These are phyloP conservation scores for Aphanoascus verrucosus DNA, from an alignment of 2,329 filamentous ascomycete genomes.

Conservation along the genomic window DNA sequence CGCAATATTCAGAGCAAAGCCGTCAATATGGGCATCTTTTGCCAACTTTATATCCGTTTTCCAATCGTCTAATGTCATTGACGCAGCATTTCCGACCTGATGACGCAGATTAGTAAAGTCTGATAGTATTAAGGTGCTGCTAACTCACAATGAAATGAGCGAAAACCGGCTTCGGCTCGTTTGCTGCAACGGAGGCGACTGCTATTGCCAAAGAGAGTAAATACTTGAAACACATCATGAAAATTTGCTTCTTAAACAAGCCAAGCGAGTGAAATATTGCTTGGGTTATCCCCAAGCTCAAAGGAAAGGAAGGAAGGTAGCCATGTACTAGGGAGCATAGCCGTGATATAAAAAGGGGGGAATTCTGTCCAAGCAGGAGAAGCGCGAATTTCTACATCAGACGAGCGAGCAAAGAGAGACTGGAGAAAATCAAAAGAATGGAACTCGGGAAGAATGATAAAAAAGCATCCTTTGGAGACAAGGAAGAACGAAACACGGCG, in stretches of 20 bases:
- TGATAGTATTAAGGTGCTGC: not conserved
- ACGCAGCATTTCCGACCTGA: constrained; percentile 16
- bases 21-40: constrained; percentile 16
- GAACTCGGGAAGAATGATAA: not conserved
- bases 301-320: no score
- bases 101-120: not conserved
- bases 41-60: constrained; percentile 16
- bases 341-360: no score
- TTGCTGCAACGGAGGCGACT: constrained; percentile 10
- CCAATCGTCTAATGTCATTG: constrained; percentile 16
- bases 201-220: constrained; percentile 14
- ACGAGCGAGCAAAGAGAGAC: no score
- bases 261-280: not conserved
- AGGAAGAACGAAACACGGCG: not conserved
- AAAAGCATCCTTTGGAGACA: no score
- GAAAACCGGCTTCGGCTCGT: constrained; percentile 23
- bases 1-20: constrained; percentile 24
- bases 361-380: no score
- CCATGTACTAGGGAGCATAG: no score
- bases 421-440: not conserved
- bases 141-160: constrained; percentile 28
- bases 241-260: not conserved
- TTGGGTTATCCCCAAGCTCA: no score
- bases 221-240: constrained; percentile 14
- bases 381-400: no score